Percentiles rank a stretch among this genome's conserved stretches.
Evolutionary conservation across 768 basidiomycete species (phyloP).

Genomic region (Suillus clintonianus): DNA sequence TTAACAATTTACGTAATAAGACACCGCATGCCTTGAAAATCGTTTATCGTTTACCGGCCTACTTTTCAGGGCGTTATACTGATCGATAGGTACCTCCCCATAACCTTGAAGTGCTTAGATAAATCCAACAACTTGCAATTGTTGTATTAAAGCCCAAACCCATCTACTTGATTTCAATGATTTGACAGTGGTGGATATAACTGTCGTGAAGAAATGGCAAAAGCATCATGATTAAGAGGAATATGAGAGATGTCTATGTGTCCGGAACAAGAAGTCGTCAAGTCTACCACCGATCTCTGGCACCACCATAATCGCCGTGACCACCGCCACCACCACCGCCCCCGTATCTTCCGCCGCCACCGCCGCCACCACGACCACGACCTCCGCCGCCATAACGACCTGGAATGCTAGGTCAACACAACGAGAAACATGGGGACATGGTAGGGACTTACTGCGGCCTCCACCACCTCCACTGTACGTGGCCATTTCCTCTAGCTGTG

Average conservation of each 20-base stretch:
- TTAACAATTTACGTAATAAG: conserved; percentile 6
- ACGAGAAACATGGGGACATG: not conserved
- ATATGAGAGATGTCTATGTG: conserved; percentile 1
- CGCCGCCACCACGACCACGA: conserved; percentile 47
- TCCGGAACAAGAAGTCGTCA: conserved; percentile 1
- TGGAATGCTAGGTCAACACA: conserved; percentile 27
- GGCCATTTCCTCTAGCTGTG: conserved; percentile 92
- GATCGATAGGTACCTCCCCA: not conserved
- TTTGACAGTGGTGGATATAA: not conserved
- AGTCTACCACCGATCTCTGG: conserved; percentile 15
- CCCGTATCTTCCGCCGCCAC: conserved; percentile 43
- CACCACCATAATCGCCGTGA: conserved; percentile 32
- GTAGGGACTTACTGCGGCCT: conserved; percentile 56
- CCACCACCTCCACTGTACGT: conserved; percentile 84
- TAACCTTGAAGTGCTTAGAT: not conserved
- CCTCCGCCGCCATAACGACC: conserved; percentile 60
- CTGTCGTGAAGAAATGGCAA: not conserved
- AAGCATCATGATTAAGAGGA: conserved; percentile 1
- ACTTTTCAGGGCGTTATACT: not conserved
- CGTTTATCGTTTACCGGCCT: too few relatives aligned
- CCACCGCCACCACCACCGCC: conserved; percentile 44
- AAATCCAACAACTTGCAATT: too few relatives aligned
- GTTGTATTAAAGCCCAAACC: too few relatives aligned
- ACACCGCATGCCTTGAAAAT: too few relatives aligned
- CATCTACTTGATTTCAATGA: not conserved